Evolutionary conservation across 768 basidiomycete genomes (phyloP), one percentile per base, ranked within the genome.

Genomic region (Mycena polygramma): DNA sequence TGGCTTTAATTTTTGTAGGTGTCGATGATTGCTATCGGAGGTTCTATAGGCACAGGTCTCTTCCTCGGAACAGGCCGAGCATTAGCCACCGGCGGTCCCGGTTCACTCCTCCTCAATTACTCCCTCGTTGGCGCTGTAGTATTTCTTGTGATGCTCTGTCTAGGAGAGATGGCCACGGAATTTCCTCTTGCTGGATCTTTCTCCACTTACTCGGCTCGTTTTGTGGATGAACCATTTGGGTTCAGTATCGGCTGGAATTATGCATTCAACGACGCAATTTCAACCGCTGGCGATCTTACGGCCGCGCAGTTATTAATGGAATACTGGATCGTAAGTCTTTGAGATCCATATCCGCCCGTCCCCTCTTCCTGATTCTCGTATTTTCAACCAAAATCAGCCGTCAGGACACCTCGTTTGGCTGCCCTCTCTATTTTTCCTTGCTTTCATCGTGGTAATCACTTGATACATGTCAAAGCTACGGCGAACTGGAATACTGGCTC

Each of bases 151-250:
- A 57, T 65, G 54, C 63, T 65, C 45, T 57, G 54, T 26, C 39
- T 57, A 39, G 94, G 94, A 48, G 94, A 95, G 77, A 94, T 95
- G 93, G 92, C 92, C 1, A 95, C 94, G 0, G 93, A 95, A 72
- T 95, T 94, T 74, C 94, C 94, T 36, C 87, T 95, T 7, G 91
- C 94, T 80, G 95, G 95, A 8, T 96, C 94, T 14, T 97, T 97
- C 85, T 94, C 92, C 73, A 89, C 92, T 0, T 95, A 96, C 75
- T 85, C 93, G 0, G 91, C 89, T 2, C 91, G 95, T 1, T 96
- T 96, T 71, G 93, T 94, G 2, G 37, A 51, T 43, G 49, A 51
- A 36, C 39, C 83, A 94, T 66, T 59, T 20, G 65, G 57, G 10
- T 66, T 66, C 49, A 53, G 49, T 58, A 51, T 67, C 14, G 51